Conservation (phyloP, 2,329 filamentous ascomycete genomes). For the Neonectria ditissima region DNA sequence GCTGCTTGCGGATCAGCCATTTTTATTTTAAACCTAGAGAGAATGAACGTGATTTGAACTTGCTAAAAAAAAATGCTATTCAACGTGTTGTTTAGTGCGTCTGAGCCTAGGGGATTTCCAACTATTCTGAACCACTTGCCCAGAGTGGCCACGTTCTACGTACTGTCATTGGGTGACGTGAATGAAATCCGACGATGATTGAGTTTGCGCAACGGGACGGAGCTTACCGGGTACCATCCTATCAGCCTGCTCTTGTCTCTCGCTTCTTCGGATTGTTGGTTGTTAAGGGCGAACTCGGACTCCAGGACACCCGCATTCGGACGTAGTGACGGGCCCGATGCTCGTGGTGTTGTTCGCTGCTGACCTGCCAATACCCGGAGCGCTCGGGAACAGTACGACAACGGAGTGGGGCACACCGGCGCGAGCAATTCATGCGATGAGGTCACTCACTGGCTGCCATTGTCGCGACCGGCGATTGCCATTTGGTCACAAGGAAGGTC, state of each 20-base stretch:
- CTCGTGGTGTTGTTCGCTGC: not conserved
- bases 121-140: not conserved
- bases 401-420: not conserved
- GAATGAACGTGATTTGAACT: not conserved
- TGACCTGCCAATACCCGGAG: slow-evolving; percentile 3
- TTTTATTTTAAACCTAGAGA: not conserved
- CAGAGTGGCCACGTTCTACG: not conserved
- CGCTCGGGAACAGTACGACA: not conserved
- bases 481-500: not conserved
- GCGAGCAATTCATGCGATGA: not conserved
- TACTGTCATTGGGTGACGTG: not conserved
- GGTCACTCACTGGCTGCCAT: not conserved
- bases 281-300: not conserved
- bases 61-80: not conserved
- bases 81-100: not conserved
- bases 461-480: not conserved
- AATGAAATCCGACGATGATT: not conserved
- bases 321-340: not conserved
- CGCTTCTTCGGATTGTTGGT: not conserved
- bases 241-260: not conserved
- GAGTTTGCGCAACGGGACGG: not conserved
- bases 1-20: not conserved
- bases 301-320: not conserved
- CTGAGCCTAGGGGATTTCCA: not conserved
- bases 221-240: not conserved